Base-by-base conservation (phyloP, 139 green algal species). In the Micractinium sp. region DNA sequence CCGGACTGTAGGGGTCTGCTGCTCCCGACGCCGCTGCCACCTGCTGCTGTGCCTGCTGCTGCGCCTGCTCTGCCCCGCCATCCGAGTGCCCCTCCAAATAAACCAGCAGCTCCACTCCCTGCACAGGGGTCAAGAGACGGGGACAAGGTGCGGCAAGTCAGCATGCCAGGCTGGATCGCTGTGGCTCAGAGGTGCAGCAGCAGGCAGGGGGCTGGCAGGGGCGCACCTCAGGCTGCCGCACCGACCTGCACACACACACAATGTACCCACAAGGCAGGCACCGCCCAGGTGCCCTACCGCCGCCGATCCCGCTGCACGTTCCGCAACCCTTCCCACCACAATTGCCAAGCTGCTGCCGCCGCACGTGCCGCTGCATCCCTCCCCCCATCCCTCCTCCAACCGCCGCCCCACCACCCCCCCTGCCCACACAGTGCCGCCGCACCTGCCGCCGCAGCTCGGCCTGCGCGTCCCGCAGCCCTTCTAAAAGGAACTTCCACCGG, bases 401-500 rank as follows among this genome's bases (percentile, higher is more conserved):
- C 27, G 14, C 71, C 71, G 25, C 71, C 14, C 71, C 27, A 35
- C 25, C 71, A 36, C 71, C 2, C 27, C 25, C 3, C 71, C 74
- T 36, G 35, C 74, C 35, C 74, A 4, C 66, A 27, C 9, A 2
- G 4, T 56, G 39, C 27, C 41, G 12, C 31, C 82, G 1, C 66
- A 81, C 83, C 83, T 87, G 83, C 66, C n/a, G 66, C 29, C 67
- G 83, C 66, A 87, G 83, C 66, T 80, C 83, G 1, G 63, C 82
- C 67, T 87, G 83, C 2, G 38, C 83, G 16, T 87, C 83, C 38
- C 66, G 41, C 83, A 87, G 31, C 39, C 83, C 83, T 31, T 87
- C 38, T 38, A 87, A 66, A 29, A 61, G 15, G 41, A 87, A 87
- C 3, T 23, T 41, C 35, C 47, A 66, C 1, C 83, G 63, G 36